These are phyloP conservation scores for Scheffersomyces cryptocercus DNA, from an alignment of 1,139 yeast species.

Conservation along the genomic window DNA sequence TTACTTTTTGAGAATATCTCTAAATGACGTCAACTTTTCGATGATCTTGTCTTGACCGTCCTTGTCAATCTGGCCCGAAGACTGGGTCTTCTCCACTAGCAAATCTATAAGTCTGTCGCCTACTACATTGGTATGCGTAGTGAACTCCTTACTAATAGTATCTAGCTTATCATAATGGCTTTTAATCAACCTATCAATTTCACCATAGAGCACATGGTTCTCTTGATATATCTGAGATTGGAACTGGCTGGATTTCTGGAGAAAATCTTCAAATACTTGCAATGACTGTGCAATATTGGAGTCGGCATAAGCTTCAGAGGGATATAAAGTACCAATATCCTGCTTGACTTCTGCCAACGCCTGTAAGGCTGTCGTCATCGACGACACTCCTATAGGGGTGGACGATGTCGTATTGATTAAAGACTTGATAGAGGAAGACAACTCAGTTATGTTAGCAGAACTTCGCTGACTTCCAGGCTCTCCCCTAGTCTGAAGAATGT, in stretches of 20 bases:
- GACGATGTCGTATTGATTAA: background rate
- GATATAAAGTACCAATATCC: conserved; percentile 1
- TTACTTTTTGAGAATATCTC: conserved; percentile 7
- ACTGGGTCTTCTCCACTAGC: background rate
- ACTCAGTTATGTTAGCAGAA: background rate
- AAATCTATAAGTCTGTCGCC: background rate
- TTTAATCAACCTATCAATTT: background rate
- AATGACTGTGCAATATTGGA: conserved; percentile 3
- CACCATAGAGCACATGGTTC: conserved; percentile 1
- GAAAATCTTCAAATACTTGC: conserved; percentile 2
- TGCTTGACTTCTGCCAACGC: background rate
- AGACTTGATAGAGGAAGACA: background rate
- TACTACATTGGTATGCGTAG: background rate
- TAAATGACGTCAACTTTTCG: conserved; percentile 7
- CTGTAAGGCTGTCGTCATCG: background rate
- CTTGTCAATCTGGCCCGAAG: background rate
- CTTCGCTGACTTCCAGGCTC: background rate
- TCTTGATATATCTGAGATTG: conserved; percentile 3
- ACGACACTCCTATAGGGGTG: background rate
- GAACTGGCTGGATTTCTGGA: conserved; percentile 2
- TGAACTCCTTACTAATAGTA: background rate
- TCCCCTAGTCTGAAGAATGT: conserved; percentile 1
- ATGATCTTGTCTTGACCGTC: background rate
- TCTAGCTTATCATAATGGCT: background rate
- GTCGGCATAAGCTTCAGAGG: background rate